phyloP scores from a whole-genome alignment of 1,284 basidiomycete species.

The Mycena citricolor region DNA sequence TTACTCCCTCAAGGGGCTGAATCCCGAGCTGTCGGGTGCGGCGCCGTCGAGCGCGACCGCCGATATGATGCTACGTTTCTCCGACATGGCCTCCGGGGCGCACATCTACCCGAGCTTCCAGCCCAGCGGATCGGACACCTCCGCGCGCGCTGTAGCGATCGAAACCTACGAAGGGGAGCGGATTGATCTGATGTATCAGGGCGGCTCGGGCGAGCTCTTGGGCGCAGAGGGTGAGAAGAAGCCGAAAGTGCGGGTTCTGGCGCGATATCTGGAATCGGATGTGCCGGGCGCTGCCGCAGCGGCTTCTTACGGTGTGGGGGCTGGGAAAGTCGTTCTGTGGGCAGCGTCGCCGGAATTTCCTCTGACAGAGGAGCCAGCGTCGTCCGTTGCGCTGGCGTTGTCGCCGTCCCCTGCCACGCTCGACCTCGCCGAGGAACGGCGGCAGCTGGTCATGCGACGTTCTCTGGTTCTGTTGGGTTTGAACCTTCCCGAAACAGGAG shows the following conservation, averaged over 20 bases:
- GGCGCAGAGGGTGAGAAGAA: constrained; percentile 28
- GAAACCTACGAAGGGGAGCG: constrained; percentile 30
- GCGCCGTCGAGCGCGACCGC: constrained; percentile 22
- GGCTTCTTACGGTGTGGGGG: constrained; percentile 48
- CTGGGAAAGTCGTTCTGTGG: constrained; percentile 62
- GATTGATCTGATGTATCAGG: constrained; percentile 31
- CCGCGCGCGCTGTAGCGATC: constrained; percentile 35
- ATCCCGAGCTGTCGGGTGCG: constrained; percentile 19
- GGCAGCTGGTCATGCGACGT: constrained; percentile 41
- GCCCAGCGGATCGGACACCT: constrained; percentile 41
- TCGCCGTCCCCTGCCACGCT: constrained; percentile 31
- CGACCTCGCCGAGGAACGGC: constrained; percentile 36
- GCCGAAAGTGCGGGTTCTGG: constrained; percentile 35
- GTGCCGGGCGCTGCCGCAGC: constrained; percentile 44
- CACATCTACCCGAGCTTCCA: constrained; percentile 55
- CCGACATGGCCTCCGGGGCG: constrained; percentile 50
- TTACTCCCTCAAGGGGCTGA: constrained; percentile 21
- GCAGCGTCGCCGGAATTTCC: constrained; percentile 67
- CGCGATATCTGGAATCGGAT: constrained; percentile 30
- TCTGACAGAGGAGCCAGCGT: constrained; percentile 41
- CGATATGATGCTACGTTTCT: constrained; percentile 54
- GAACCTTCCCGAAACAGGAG: constrained; percentile 30
- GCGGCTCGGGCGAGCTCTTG: constrained; percentile 27
- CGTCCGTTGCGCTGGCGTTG: constrained; percentile 25
- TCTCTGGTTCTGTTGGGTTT: constrained; percentile 51